phyloP scores from a whole-genome alignment of 805 yeast species.

The Barnettozyma vustinii region DNA sequence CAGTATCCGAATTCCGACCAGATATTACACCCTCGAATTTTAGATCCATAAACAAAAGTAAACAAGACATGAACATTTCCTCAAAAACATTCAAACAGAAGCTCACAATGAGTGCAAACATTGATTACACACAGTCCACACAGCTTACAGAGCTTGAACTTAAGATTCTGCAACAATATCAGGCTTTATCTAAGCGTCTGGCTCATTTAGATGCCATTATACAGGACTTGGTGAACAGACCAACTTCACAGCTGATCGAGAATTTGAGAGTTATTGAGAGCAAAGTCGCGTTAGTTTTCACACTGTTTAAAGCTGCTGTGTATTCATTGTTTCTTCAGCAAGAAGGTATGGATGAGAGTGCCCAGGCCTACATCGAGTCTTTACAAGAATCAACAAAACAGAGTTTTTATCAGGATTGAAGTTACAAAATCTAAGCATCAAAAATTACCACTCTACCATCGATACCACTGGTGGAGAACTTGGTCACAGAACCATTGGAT shows the following conservation, averaged over 20 bases:
- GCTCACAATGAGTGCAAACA: constrained; percentile 2
- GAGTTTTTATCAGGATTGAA: constrained; percentile 12
- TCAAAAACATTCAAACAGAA: not conserved
- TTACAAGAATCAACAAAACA: constrained; percentile 21
- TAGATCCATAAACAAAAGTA: not conserved
- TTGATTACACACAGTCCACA: constrained; percentile 20
- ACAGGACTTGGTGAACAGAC: constrained; percentile 18
- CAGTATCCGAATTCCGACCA: too few relatives aligned
- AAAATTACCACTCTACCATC: constrained; percentile 91
- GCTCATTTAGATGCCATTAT: constrained; percentile 21
- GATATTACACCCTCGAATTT: too few relatives aligned
- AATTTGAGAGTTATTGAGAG: constrained; percentile 56
- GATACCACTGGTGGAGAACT: constrained; percentile 72
- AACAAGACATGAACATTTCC: not conserved
- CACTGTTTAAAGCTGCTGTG: constrained; percentile 65
- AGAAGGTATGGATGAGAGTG: constrained; percentile 25
- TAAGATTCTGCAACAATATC: constrained; percentile 34
- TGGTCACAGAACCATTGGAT: constrained; percentile 40
- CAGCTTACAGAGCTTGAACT: constrained; percentile 32
- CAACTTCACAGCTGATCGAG: constrained; percentile 34
- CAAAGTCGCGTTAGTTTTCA: constrained; percentile 58
- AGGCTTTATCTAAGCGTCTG: constrained; percentile 31
- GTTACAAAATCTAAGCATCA: constrained; percentile 31
- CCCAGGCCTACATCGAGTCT: constrained; percentile 10
- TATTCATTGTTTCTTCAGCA: constrained; percentile 56